Percentiles rank a stretch among this genome's conserved stretches.
Conservation (phyloP, 768 basidiomycete genomes). For the Suillus subluteus region DNA sequence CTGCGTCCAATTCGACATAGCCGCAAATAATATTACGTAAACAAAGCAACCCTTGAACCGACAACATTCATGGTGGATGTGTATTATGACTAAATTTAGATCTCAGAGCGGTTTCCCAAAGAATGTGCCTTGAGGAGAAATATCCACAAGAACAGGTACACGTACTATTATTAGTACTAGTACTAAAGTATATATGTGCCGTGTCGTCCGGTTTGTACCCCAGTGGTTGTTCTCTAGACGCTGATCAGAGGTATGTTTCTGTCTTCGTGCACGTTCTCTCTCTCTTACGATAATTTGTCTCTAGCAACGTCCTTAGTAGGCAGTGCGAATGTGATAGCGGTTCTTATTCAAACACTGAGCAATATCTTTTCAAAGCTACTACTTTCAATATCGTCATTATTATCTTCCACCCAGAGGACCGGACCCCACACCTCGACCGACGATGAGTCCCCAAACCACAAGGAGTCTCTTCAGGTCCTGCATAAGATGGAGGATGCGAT, state of each 20-base stretch:
- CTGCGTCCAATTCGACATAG: no score
- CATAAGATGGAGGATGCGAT: no score
- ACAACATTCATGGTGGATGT: no score
- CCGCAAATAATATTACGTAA: no score
- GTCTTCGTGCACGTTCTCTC: background rate
- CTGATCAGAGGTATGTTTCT: background rate
- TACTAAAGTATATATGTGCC: background rate
- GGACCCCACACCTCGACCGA: background rate
- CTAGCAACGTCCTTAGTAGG: background rate
- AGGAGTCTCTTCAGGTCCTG: background rate
- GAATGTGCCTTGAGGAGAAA: background rate
- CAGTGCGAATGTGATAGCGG: background rate
- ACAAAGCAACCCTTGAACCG: no score
- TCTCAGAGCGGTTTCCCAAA: background rate
- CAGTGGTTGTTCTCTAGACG: background rate
- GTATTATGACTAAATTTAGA: background rate
- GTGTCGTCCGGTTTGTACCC: background rate
- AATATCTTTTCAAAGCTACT: background rate
- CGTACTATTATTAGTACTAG: background rate
- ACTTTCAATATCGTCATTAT: background rate
- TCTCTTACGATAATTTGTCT: background rate
- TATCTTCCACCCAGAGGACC: background rate
- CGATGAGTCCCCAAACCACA: background rate
- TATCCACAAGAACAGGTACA: background rate
- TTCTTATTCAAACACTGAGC: background rate